These are phyloP conservation scores for Paradendryphiella salina DNA, from an alignment of 2,329 filamentous ascomycete genomes.

Conservation along the genomic window DNA sequence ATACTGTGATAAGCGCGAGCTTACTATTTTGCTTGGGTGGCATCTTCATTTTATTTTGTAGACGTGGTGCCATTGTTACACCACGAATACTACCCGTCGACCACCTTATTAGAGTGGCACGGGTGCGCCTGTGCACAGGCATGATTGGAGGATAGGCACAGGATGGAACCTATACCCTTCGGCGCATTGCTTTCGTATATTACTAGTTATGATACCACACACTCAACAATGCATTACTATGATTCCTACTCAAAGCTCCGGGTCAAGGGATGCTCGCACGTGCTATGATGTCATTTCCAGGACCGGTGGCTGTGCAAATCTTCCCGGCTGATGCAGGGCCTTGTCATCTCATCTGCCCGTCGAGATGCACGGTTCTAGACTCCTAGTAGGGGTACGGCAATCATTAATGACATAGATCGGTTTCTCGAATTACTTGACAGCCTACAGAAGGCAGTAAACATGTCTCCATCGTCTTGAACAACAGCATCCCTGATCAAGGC, in stretches of 20 bases:
- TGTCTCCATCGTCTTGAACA: no score
- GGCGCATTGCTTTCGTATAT: conserved; percentile 14
- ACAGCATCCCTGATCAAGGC: no score
- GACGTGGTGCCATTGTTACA: conserved; percentile 10
- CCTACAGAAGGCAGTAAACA: no score
- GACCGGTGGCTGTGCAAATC: conserved; percentile 14
- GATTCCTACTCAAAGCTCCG: background rate
- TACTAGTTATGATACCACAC: conserved; percentile 38
- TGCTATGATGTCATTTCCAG: conserved; percentile 30
- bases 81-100: conserved; percentile 3
- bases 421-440: no score
- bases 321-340: conserved; percentile 10
- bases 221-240: conserved; percentile 19
- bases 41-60: conserved; percentile 9
- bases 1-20: background rate
- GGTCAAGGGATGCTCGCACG: background rate
- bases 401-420: conserved; percentile 2
- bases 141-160: conserved; percentile 8
- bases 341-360: background rate
- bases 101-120: conserved; percentile 17
- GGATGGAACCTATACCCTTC: conserved; percentile 1
- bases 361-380: background rate
- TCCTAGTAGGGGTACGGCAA: background rate
- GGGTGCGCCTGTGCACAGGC: conserved; percentile 30
- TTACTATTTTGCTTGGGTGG: conserved; percentile 8